Percentiles rank a stretch among this genome's conserved stretches.
Evolutionary conservation across 352 stramenopile genomes (phyloP).

Genomic region (Globisporangium solare): DNA sequence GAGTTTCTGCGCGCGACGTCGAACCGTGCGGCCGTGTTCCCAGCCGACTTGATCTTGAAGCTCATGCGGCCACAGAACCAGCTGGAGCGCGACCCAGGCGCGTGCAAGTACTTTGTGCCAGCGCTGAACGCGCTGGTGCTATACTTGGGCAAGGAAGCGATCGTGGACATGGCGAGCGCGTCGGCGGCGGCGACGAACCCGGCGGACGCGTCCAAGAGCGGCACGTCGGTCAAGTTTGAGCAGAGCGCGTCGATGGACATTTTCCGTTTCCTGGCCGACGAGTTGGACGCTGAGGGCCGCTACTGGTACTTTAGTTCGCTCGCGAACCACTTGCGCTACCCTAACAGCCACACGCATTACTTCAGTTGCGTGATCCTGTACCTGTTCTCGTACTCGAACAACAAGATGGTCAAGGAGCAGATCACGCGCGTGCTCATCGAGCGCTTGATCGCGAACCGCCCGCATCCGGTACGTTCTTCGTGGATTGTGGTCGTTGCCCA

Average conservation of each 20-base stretch:
- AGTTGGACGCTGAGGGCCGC: constrained; percentile 93
- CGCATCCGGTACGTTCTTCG: constrained; percentile 85
- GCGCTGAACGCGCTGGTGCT: constrained; percentile 90
- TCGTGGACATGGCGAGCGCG: constrained; percentile 69
- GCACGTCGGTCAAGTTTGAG: constrained; percentile 70
- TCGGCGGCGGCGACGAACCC: constrained; percentile 12
- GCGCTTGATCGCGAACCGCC: constrained; percentile 97
- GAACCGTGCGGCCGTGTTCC: constrained; percentile 87
- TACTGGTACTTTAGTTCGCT: constrained; percentile 99
- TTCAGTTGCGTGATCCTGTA: constrained; percentile 99
- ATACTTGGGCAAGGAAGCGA: constrained; percentile 83
- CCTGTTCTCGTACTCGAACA: constrained; percentile 96
- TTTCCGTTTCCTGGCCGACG: constrained; percentile 95
- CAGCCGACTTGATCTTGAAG: constrained; percentile 72
- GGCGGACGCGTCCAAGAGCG: constrained; percentile 10
- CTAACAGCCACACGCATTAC: constrained; percentile 99
- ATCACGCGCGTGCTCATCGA: constrained; percentile 98
- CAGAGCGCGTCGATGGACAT: constrained; percentile 90
- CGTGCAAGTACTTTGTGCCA: constrained; percentile 90
- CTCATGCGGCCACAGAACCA: constrained; percentile 56
- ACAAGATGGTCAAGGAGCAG: constrained; percentile 97
- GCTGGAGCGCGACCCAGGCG: constrained; percentile 58
- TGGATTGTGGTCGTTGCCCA: constrained; percentile 1
- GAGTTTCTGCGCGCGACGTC: constrained; percentile 90
- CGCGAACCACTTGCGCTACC: constrained; percentile 98